Evolutionary conservation across 805 yeast species (phyloP).

Genomic region (Candida ponderosae): DNA sequence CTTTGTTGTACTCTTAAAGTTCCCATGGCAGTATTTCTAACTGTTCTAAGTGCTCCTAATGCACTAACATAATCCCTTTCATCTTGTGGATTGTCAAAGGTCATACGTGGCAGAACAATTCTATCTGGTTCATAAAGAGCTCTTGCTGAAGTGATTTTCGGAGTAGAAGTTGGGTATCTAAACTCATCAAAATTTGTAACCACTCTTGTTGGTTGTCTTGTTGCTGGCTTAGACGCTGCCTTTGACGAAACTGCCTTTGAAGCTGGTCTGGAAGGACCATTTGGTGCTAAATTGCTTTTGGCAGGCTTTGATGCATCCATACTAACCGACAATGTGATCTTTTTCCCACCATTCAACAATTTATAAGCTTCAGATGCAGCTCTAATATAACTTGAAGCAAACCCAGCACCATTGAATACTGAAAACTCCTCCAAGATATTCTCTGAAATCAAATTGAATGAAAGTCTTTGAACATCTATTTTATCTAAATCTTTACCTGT

Average conservation of each 20-base stretch:
- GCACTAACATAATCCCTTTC: slow-evolving; percentile 10
- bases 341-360: slow-evolving; percentile 36
- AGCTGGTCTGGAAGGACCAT: slow-evolving; percentile 2
- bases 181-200: slow-evolving; percentile 10
- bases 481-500: slow-evolving; percentile 56
- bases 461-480: slow-evolving; percentile 71
- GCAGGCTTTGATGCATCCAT: slow-evolving; percentile 14
- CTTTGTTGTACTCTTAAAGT: slow-evolving; percentile 28
- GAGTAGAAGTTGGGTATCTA: slow-evolving; percentile 11
- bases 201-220: slow-evolving; percentile 1
- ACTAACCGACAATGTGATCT: slow-evolving; percentile 46
- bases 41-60: slow-evolving; percentile 25
- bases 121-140: slow-evolving; percentile 5
- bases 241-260: slow-evolving; percentile 3
- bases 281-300: background rate
- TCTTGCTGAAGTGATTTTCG: slow-evolving; percentile 9
- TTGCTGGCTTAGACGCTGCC: slow-evolving; percentile 2
- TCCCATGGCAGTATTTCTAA: slow-evolving; percentile 35
- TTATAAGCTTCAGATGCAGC: slow-evolving; percentile 48
- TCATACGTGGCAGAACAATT: slow-evolving; percentile 12
- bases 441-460: slow-evolving; percentile 66
- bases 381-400: slow-evolving; percentile 67
- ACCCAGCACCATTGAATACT: slow-evolving; percentile 67
- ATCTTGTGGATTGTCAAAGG: slow-evolving; percentile 16
- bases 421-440: slow-evolving; percentile 65